Evolutionary conservation across 2,329 filamentous ascomycete species (phyloP), one percentile per base, ranked within the genome.

Genomic region (Trichophyton simii): DNA sequence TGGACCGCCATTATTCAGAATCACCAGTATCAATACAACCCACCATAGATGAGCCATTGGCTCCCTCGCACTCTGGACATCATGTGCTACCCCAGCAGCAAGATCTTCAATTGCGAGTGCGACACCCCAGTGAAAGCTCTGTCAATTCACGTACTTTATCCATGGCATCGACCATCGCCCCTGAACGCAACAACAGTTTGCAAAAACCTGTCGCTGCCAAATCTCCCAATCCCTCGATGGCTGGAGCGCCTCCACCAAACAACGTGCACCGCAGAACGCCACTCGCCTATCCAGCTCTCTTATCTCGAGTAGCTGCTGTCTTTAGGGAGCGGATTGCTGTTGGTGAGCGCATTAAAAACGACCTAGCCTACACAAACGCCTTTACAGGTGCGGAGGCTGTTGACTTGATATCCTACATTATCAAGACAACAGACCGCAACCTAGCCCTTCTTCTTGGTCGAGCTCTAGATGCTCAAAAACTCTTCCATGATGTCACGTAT

Each of bases 401-500:
- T 20, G 94, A 99, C 72, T 82, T 97, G 62, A 87, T 99, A 66
- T 89, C 89, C 0, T 95, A 95, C 71, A 97, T 99, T 66, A 97
- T 99, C 74, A 88, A 95, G 70, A 99, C 94, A 1, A 96, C 90
- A 0, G 94, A 99, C 75, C 85, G 94, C 63, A 99, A 99, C 72
- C 79, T 99, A 63, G 94, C 94, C 9, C 79, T 99, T 57, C 83
- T 99, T 8, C 79, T 99, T 15, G 94, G 94, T 64, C 84, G 94
- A 71, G 91, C 94, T 48, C 78, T 99, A 63, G 94, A 99, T 76
- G 94, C 94, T 25, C 94, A 99, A 72, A 97, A 97, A 73, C 96
- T 96, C 77, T 99, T 99, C 72, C 94, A 99, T 77, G 94, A 99
- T 80, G 94, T 97, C 58, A 96, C 92, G 0, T 99, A 99, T 74